Conservation (phyloP, 2,329 filamentous ascomycete genomes). For the Sclerotinia glacialis region DNA sequence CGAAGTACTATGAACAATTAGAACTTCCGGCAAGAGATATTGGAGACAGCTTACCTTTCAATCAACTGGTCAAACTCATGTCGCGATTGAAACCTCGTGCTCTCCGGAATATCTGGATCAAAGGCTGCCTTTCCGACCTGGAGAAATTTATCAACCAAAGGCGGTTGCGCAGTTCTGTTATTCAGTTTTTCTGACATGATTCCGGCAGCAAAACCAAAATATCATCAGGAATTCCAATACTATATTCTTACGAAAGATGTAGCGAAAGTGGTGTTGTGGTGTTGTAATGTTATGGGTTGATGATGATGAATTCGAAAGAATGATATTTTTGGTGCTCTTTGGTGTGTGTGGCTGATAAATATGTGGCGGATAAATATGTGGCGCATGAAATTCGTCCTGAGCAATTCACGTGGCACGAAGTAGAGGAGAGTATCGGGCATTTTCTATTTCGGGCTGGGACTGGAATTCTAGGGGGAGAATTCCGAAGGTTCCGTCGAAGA, state of each 20-base stretch:
- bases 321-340: neutral
- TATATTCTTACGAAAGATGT: neutral
- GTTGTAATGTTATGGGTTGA: neutral
- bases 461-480: neutral
- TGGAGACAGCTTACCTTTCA: conserved; percentile 26
- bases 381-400: neutral
- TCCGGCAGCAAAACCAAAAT: neutral
- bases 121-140: conserved; percentile 35
- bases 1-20: conserved; percentile 40
- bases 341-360: neutral
- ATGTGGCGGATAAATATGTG: neutral
- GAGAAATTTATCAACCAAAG: conserved; percentile 36
- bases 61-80: conserved; percentile 25
- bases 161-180: conserved; percentile 26
- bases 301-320: conserved; percentile 3
- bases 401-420: neutral
- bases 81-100: conserved; percentile 18
- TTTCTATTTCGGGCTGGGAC: too few species aligned
- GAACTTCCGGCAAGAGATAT: neutral
- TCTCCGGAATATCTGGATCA: conserved; percentile 32
- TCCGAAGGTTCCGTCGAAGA: too few species aligned
- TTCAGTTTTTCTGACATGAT: neutral
- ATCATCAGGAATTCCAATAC: too few species aligned
- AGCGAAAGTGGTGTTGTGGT: neutral
- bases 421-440: too few species aligned